These are phyloP conservation scores for Austroboletus niveus DNA, from an alignment of 1,284 basidiomycete genomes.

Conservation along the genomic window DNA sequence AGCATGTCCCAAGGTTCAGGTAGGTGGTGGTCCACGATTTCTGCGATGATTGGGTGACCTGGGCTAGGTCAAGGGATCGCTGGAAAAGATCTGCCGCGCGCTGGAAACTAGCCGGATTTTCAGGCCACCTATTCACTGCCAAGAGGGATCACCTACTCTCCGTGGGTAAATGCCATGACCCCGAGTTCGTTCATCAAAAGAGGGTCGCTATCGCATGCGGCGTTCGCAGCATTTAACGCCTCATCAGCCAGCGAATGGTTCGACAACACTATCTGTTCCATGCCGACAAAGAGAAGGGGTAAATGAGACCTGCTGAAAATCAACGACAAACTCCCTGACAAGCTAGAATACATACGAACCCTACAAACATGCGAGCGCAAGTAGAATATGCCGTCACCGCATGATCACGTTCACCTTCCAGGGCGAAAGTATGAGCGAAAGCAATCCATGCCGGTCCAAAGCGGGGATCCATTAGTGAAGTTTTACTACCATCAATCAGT, in stretches of 20 bases:
- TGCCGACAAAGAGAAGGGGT: constrained; percentile 93
- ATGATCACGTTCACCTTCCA: constrained; percentile 98
- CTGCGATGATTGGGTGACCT: constrained; percentile 81
- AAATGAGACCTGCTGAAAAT: constrained; percentile 72
- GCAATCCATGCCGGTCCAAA: constrained; percentile 97
- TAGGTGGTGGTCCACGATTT: constrained; percentile 85
- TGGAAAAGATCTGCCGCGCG: constrained; percentile 71
- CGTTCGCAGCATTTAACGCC: constrained; percentile 77
- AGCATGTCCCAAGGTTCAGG: constrained; percentile 87
- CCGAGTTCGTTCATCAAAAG: constrained; percentile 91
- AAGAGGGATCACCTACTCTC: constrained; percentile 55
- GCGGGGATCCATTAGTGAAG: constrained; percentile 93
- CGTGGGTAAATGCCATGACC: constrained; percentile 87
- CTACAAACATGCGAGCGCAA: constrained; percentile 90
- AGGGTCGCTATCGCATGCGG: constrained; percentile 85
- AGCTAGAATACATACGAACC: constrained; percentile 48
- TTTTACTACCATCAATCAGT: constrained; percentile 62
- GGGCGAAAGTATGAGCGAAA: constrained; percentile 95
- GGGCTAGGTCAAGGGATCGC: constrained; percentile 69
- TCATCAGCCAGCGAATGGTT: constrained; percentile 84
- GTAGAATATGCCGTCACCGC: constrained; percentile 98
- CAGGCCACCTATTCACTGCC: constrained; percentile 1
- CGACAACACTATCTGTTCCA: constrained; percentile 94
- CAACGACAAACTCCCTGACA: constrained; percentile 3
- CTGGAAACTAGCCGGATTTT: constrained; percentile 46